These are phyloP conservation scores for Dalechampia spathulata DNA, from an alignment of 441 rosid genomes.

Conservation along the genomic window DNA sequence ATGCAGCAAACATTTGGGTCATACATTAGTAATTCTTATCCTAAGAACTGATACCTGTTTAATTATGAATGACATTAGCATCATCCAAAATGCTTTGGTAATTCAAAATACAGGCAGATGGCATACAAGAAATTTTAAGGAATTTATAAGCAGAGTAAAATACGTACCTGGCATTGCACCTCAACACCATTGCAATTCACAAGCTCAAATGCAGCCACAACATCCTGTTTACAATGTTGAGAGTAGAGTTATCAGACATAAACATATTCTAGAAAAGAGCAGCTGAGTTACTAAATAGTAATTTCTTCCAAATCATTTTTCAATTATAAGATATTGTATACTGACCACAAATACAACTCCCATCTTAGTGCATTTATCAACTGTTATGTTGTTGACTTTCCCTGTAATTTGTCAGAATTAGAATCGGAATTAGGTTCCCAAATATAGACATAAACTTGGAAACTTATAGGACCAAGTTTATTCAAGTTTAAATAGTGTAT, in stretches of 20 bases:
- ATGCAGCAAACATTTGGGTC: slow-evolving; percentile 11
- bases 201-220: slow-evolving; percentile 95
- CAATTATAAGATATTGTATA: slow-evolving; percentile 7
- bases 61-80: neutral
- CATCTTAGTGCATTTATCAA: slow-evolving; percentile 93
- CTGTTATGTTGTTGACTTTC: slow-evolving; percentile 90
- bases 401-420: slow-evolving; percentile 44
- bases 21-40: neutral
- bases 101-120: neutral
- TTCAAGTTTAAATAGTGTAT: neutral
- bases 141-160: neutral
- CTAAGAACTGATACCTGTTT: slow-evolving; percentile 1
- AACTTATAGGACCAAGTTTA: neutral
- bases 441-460: no score
- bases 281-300: no score
- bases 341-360: slow-evolving; percentile 84
- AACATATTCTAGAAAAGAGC: neutral
- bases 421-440: slow-evolving; percentile 3
- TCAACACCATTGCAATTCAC: slow-evolving; percentile 88
- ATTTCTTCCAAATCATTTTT: no score
- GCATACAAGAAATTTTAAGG: neutral
- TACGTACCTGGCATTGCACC: slow-evolving; percentile 91
- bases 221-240: slow-evolving; percentile 52
- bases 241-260: slow-evolving; percentile 9
- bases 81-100: neutral